phyloP scores from a whole-genome alignment of 768 basidiomycete genomes.

The Boletus rubescentipes region DNA sequence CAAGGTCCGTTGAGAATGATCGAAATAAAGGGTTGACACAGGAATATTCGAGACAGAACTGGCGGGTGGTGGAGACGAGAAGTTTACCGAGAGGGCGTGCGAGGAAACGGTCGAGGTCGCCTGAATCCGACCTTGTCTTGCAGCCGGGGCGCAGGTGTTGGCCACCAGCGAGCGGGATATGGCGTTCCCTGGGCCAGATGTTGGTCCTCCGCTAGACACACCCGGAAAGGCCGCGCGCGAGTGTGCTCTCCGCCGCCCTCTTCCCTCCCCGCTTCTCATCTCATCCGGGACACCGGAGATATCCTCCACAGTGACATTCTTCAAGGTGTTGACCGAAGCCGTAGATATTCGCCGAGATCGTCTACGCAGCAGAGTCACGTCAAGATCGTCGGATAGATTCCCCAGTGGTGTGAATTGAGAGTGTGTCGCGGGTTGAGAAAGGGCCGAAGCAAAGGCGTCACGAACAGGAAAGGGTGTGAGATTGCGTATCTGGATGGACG shows the following conservation, averaged over 20 bases:
- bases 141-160: constrained; percentile 28
- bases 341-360: constrained; percentile 61
- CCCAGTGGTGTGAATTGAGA: constrained; percentile 58
- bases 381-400: constrained; percentile 68
- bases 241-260: constrained; percentile 44
- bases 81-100: constrained; percentile 8
- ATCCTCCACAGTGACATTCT: constrained; percentile 47
- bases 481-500: constrained; percentile 73
- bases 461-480: constrained; percentile 82
- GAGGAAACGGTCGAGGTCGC: constrained; percentile 56
- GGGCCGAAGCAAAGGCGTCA: constrained; percentile 69
- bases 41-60: constrained; percentile 13
- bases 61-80: constrained; percentile 3
- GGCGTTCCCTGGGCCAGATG: constrained; percentile 8
- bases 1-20: constrained; percentile 65
- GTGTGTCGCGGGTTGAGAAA: constrained; percentile 63
- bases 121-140: constrained; percentile 42
- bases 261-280: constrained; percentile 30
- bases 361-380: constrained; percentile 56
- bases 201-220: constrained; percentile 14
- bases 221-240: constrained; percentile 44
- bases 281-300: constrained; percentile 28
- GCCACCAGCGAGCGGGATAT: constrained; percentile 19
- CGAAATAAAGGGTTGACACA: constrained; percentile 42
- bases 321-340: constrained; percentile 51